phyloP scores from a whole-genome alignment of 805 yeast species.

The Jamesozyma piceae region DNA sequence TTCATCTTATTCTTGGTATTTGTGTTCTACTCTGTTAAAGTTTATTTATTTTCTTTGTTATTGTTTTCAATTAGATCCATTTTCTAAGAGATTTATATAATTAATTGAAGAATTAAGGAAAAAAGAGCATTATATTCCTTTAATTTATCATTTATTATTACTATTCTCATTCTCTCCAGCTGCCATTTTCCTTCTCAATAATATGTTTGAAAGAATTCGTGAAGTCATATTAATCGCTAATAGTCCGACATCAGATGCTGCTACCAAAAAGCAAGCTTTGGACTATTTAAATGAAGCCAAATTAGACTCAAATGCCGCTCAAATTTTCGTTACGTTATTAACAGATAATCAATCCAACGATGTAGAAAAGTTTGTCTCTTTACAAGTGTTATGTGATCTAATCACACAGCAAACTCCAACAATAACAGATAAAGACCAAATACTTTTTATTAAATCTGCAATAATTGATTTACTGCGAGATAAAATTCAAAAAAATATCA shows the following conservation, averaged over 20 bases:
- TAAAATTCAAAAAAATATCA: constrained; percentile 12
- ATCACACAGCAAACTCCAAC: constrained; percentile 4
- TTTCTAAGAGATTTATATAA: not conserved
- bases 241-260: constrained; percentile 54
- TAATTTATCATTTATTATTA: too few relatives aligned
- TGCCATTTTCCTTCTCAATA: not conserved
- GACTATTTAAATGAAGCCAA: constrained; percentile 26
- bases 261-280: constrained; percentile 48
- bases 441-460: constrained; percentile 18
- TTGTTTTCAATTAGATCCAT: not conserved
- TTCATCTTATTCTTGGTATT: not conserved
- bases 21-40: not conserved
- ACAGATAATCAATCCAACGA: constrained; percentile 20
- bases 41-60: not conserved
- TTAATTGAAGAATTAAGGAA: not conserved
- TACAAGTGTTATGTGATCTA: constrained; percentile 26
- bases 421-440: constrained; percentile 7
- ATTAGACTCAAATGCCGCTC: constrained; percentile 20
- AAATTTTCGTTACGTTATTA: constrained; percentile 20
- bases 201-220: constrained; percentile 48
- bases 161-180: not conserved
- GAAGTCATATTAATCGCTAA: constrained; percentile 84
- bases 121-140: not conserved
- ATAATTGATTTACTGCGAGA: constrained; percentile 19
- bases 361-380: constrained; percentile 26